Evolutionary conservation across 108 stramenopile species (phyloP).

Genomic region (Hondaea fermentalgiana): DNA sequence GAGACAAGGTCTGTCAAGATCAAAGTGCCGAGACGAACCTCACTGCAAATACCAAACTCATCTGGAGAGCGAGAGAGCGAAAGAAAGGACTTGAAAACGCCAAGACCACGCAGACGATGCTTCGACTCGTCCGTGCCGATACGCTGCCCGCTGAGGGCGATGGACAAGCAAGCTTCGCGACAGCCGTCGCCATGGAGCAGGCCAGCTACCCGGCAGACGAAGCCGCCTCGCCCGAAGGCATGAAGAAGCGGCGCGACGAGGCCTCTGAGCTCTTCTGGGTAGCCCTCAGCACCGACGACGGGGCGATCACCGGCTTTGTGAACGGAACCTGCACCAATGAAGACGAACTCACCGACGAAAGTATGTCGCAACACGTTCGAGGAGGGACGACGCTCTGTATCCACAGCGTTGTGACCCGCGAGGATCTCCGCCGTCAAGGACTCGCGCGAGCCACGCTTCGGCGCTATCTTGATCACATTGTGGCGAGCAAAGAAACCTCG

Average conservation of each 20-base stretch:
- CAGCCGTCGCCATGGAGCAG: background rate
- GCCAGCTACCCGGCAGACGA: slow-evolving; percentile 1
- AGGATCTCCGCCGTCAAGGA: background rate
- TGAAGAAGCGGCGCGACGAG: background rate
- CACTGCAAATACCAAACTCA: no score
- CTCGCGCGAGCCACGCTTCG: background rate
- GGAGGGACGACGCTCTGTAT: background rate
- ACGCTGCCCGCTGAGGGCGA: no score
- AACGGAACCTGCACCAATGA: background rate
- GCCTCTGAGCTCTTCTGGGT: background rate
- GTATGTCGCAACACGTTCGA: background rate
- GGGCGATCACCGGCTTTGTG: background rate
- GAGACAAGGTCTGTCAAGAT: no score
- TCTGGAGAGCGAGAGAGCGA: no score
- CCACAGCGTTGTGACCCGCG: background rate
- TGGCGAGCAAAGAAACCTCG: background rate
- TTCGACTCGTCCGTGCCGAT: no score
- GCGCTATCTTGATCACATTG: background rate
- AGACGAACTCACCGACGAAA: background rate
- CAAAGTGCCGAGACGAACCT: no score
- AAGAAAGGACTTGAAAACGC: no score
- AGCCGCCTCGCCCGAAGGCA: background rate
- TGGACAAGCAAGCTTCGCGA: no score
- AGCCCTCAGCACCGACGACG: background rate
- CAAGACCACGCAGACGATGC: no score